Conservation (phyloP, 257 asterid genomes). For the Ophiorrhiza pumila region DNA sequence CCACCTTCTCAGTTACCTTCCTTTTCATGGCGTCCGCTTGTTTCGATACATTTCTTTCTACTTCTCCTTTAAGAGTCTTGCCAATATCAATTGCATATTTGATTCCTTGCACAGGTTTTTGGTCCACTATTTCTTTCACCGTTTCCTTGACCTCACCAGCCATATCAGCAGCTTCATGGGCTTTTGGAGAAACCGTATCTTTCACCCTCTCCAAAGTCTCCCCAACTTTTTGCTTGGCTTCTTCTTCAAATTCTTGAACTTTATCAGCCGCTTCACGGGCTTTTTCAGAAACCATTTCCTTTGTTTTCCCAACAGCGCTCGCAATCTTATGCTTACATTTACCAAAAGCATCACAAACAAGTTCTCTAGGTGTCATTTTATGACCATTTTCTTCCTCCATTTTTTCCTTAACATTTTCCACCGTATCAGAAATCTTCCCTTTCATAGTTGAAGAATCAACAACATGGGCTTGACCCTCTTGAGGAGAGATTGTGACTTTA, state of each 20-base stretch:
- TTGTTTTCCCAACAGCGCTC: conserved; percentile 25
- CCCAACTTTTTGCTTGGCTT: conserved; percentile 15
- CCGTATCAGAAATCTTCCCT: conserved; percentile 23
- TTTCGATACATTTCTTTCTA: conserved; percentile 11
- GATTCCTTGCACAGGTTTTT: too few species aligned
- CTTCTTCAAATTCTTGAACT: conserved; percentile 31
- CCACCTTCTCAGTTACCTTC: conserved; percentile 15
- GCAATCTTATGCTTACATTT: conserved; percentile 35
- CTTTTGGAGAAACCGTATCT: conserved; percentile 13
- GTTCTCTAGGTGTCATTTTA: conserved; percentile 18
- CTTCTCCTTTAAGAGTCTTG: conserved; percentile 17
- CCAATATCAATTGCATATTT: conserved; percentile 14
- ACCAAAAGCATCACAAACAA: conserved; percentile 39
- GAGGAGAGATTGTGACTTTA: conserved; percentile 27
- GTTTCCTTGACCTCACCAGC: conserved; percentile 6
- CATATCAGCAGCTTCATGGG: not conserved
- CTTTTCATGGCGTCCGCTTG: conserved; percentile 18
- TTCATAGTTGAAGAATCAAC: not conserved
- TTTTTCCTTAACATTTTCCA: conserved; percentile 17
- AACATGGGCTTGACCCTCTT: conserved; percentile 4
- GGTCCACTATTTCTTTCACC: too few species aligned
- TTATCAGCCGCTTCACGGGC: conserved; percentile 29
- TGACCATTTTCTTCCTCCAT: conserved; percentile 10
- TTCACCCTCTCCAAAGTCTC: conserved; percentile 8
- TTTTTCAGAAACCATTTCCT: conserved; percentile 19